Evolutionary conservation across 257 asterid genomes (phyloP), one percentile per base, ranked within the genome.

Genomic region (Mitragyna speciosa): DNA sequence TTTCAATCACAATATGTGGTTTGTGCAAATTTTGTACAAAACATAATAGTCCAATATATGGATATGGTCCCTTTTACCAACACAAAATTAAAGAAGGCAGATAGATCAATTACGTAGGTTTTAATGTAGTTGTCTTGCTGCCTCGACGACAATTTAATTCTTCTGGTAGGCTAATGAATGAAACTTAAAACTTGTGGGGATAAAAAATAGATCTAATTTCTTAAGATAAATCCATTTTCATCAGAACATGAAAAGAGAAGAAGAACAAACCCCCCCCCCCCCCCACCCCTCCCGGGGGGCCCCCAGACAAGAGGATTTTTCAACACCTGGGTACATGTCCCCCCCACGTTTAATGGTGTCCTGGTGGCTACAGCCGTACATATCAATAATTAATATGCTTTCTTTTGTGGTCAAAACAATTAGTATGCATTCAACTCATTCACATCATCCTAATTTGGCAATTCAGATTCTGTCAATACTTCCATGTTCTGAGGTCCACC

Each of bases 301-400:
- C n/a, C 12, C 45, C 77, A 41, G 76, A 73, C 77, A 73, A 24
- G 20, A 47, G 9, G 30, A 36, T 36, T 54, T 52, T 19, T 36
- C 41, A 30, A 0, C 19, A 30, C 19, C 22, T 64, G 6, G 6
- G 33, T 39, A 3, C 6, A 36, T 36, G 39, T 36, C 39, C 39
- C 39, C 17, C 24, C 12, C 6, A 19, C 8, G 16, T 36, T 59
- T 54, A 69, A 58, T 69, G n/a, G 61, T 76, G 75, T 28, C 65
- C 63, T 41, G 52, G 45, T 65, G 7, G 56, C 76, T 78, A 82
- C 79, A 77, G 66, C 82, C 79, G 85, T 82, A 78, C 85, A 64
- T 16, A 52, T 56, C 59, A 64, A 75, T 77, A 19, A 71, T 81
- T 30, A 39, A 1, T 56, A 28, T 33, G 52, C 74, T 39, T 39